Conservation (phyloP, 257 asterid genomes). For the Nicotiana attenuata region DNA sequence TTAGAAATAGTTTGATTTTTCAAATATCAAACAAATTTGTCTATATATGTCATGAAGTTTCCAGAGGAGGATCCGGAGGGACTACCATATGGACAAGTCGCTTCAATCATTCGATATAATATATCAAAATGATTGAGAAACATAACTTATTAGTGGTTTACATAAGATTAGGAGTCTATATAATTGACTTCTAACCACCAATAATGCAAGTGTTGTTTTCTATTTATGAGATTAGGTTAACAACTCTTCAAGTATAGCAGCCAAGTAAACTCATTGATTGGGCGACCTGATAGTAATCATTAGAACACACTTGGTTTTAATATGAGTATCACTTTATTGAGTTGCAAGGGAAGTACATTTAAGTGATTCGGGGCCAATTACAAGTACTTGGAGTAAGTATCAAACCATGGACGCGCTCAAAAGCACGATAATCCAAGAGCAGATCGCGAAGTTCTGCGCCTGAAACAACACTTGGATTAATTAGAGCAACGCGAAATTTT, state of each 20-base stretch:
- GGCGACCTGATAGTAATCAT: not conserved
- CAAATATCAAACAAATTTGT: not conserved
- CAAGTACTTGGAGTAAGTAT: not conserved
- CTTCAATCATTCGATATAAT: not conserved
- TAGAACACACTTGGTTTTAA: not conserved
- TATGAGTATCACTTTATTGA: not conserved
- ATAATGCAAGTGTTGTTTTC: constrained; percentile 9
- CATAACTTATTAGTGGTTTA: not conserved
- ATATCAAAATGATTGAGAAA: not conserved
- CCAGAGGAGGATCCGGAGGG: not conserved
- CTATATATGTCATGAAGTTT: not conserved
- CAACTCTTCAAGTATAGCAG: constrained; percentile 24
- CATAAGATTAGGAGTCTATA: not conserved
- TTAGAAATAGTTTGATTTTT: not conserved
- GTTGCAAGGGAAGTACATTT: not conserved
- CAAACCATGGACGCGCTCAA: not conserved
- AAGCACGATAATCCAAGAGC: not conserved
- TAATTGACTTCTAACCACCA: not conserved
- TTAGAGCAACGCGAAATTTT: not conserved
- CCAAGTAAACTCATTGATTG: not conserved
- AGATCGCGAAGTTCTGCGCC: not conserved
- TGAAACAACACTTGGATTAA: not conserved
- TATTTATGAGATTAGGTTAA: constrained; percentile 32
- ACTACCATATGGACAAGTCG: not conserved
- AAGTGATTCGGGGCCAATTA: not conserved